Conservation (phyloP, 139 green algal species). For the Micractinium conductrix region DNA sequence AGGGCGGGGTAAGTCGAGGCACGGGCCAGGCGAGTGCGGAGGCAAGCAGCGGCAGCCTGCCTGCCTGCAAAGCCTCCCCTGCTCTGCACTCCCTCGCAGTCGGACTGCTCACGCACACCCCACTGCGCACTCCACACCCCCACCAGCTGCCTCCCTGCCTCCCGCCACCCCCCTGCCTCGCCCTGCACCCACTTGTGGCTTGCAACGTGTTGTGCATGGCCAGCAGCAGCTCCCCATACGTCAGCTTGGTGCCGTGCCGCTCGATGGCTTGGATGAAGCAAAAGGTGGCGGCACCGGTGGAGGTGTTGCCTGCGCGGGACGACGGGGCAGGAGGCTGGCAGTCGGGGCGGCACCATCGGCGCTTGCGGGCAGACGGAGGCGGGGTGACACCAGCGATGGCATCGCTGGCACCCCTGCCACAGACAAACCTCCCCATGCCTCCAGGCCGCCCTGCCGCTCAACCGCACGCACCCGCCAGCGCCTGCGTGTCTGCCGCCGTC, state of each 20-base stretch:
- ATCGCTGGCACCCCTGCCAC: no score
- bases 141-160: no score
- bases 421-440: no score
- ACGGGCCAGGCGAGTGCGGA: no score
- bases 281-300: conserved; percentile 84
- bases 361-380: background rate
- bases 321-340: background rate
- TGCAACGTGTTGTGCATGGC: conserved; percentile 46
- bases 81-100: background rate
- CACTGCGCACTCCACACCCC: no score
- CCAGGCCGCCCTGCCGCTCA: no score
- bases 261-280: conserved; percentile 80
- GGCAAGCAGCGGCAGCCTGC: background rate
- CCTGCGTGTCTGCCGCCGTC: conserved; percentile 59
- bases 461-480: conserved; percentile 42
- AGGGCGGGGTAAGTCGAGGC: no score
- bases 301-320: conserved; percentile 45
- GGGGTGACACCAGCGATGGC: background rate
- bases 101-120: background rate
- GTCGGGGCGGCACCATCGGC: background rate
- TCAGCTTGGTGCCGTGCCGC: conserved; percentile 33
- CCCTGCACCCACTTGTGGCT: conserved; percentile 4
- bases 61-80: background rate
- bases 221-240: conserved; percentile 48
- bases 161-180: background rate